phyloP scores from a whole-genome alignment of 2,329 filamentous ascomycete genomes.

The Aspergillus latus region DNA sequence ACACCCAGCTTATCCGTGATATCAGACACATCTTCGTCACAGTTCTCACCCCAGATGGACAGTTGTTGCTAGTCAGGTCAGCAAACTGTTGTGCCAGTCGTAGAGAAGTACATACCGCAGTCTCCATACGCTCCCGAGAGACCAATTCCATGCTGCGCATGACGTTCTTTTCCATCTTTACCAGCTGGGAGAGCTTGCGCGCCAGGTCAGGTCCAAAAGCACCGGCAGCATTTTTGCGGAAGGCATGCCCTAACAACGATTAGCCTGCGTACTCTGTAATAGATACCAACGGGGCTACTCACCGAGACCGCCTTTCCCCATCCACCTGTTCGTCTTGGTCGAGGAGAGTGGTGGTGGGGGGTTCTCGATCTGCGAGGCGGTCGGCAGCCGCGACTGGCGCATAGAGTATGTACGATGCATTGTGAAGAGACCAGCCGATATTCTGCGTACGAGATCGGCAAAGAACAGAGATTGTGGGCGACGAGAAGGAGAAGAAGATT shows the following conservation, averaged over 20 bases:
- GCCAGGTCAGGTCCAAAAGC: conserved; percentile 76
- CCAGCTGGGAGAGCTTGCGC: conserved; percentile 95
- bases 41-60: conserved; percentile 92
- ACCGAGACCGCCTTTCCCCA: conserved; percentile 85
- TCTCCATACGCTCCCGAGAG: conserved; percentile 95
- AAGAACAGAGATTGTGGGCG: neutral
- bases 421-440: conserved; percentile 18
- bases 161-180: conserved; percentile 99
- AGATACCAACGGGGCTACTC: conserved; percentile 38
- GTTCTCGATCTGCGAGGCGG: conserved; percentile 86
- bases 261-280: neutral
- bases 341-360: conserved; percentile 87
- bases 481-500: conserved; percentile 7
- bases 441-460: neutral
- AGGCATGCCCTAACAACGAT: conserved; percentile 59
- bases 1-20: conserved; percentile 99
- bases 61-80: conserved; percentile 77
- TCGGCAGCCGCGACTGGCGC: conserved; percentile 95
- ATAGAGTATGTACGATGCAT: conserved; percentile 99
- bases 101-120: conserved; percentile 68
- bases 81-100: neutral
- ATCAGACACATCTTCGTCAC: conserved; percentile 97
- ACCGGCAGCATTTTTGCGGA: conserved; percentile 53
- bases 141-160: conserved; percentile 98
- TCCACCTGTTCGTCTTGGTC: conserved; percentile 87